Evolutionary conservation across 495 filamentous ascomycete species (phyloP), one percentile per base, ranked within the genome.

Genomic region (Hamigera avellanea): DNA sequence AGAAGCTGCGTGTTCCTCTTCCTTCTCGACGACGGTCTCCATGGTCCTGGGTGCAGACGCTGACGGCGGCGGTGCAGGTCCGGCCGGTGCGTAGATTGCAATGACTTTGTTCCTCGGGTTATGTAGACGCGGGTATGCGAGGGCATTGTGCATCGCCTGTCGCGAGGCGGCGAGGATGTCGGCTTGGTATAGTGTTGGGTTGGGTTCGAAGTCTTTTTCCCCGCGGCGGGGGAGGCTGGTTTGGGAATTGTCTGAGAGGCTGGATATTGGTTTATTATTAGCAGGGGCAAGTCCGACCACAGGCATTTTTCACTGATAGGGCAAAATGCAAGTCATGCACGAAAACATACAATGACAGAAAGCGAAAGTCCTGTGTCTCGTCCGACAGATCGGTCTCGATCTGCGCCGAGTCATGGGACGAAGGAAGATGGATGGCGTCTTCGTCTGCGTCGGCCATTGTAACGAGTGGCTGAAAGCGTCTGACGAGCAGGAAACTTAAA

Each of bases 161-260:
- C 89, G 76, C 18, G 84, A 89, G 15, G 81, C 75, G 42, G 77
- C 75, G 32, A 98, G 80, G 16, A 79, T 70, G 35, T 70, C 60
- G 43, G 76, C 73, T 58, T 98, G 91, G 37, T 80, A 74, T 31
- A 73, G 64, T 10, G 91, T 96, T 39, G 81, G 84, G 56, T 96
- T 84, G 10, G 83, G 75, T 59, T 95, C 91, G 56, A 95, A 98
- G 64, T 98, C 91, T 56, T 98, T 98, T 52, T 91, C 83, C 33
- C 91, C 91, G 39, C 83, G 81, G 41, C 75, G 78, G 26, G 83
- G 83, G 23, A 88, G 65, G 10, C 61, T 56, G 6, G 59, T 42
- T 29, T 63, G 47, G 17, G 60, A 42, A 26, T 46, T 42, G 19
- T 61, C 62, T 35, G 54, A 45, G 30, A 62, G 37, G 17, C 57